Percentiles rank a stretch among this genome's conserved stretches.
phyloP scores from a whole-genome alignment of 129 eudicot genomes.

The Flaveria robusta region DNA sequence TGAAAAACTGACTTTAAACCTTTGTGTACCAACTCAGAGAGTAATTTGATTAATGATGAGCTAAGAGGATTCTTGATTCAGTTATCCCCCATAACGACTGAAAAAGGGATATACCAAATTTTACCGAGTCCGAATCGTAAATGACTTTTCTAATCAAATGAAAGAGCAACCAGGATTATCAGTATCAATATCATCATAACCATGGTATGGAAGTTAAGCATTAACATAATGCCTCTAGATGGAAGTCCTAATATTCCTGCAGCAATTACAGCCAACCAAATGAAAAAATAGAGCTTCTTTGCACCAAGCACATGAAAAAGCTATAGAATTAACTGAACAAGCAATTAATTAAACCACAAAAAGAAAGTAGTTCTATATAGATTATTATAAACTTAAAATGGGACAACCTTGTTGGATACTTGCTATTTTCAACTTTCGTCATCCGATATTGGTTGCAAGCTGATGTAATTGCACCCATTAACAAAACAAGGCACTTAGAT shows the following conservation, averaged over 20 bases:
- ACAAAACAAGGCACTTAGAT: not conserved
- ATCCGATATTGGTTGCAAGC: not conserved
- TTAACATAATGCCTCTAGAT: not conserved
- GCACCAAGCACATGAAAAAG: not conserved
- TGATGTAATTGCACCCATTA: constrained; percentile 15
- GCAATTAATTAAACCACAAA: not conserved
- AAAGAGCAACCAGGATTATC: not conserved
- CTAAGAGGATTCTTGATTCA: no score
- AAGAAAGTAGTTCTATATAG: not conserved
- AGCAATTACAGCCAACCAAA: not conserved
- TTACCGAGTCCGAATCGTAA: no score
- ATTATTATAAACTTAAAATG: not conserved
- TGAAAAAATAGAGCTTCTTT: not conserved
- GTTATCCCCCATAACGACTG: no score
- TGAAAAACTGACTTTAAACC: no score
- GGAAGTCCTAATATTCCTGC: not conserved
- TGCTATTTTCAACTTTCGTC: not conserved
- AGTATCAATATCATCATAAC: not conserved
- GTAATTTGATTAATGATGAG: no score
- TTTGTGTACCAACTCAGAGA: no score
- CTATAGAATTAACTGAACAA: not conserved
- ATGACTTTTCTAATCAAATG: not conserved
- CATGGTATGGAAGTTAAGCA: not conserved
- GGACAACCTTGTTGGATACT: constrained; percentile 10
- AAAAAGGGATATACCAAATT: no score